These are phyloP conservation scores for Phytophthora cryptogea DNA, from an alignment of 352 stramenopile genomes.

Conservation along the genomic window DNA sequence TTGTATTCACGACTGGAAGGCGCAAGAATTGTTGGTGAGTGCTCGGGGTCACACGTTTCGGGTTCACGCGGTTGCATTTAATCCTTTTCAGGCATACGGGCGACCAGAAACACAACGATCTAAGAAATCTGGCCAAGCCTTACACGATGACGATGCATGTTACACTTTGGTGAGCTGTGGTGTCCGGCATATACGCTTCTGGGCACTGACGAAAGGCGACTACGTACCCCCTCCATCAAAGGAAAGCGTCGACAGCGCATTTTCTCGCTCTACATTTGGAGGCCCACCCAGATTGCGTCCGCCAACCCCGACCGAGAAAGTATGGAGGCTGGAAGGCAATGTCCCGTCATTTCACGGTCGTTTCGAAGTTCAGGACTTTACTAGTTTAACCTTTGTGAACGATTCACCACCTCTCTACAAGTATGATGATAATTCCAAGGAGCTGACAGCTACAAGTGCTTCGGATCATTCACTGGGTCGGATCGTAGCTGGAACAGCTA, in stretches of 20 bases:
- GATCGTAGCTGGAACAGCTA: conserved; percentile 64
- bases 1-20: conserved; percentile 75
- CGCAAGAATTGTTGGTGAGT: conserved; percentile 56
- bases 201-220: conserved; percentile 66
- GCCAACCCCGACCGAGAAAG: conserved; percentile 59
- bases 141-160: conserved; percentile 71
- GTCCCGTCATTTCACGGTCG: conserved; percentile 70
- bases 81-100: conserved; percentile 71
- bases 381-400: conserved; percentile 66
- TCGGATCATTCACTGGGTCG: conserved; percentile 65
- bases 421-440: conserved; percentile 55
- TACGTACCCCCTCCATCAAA: conserved; percentile 45
- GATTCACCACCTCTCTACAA: conserved; percentile 63
- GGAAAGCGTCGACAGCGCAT: conserved; percentile 61
- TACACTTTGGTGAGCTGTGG: conserved; percentile 79
- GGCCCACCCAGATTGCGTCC: conserved; percentile 49
- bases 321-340: conserved; percentile 79
- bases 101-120: conserved; percentile 51
- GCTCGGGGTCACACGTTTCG: conserved; percentile 69
- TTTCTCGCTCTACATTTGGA: conserved; percentile 66
- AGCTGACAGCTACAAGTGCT: conserved; percentile 43
- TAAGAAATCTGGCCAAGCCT: conserved; percentile 61
- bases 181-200: conserved; percentile 77
- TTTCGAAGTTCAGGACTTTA: conserved; percentile 77
- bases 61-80: conserved; percentile 69